Base-by-base conservation (phyloP, 225 moss, liverwort and hornwort genomes). In the Marchantia paleacea region DNA sequence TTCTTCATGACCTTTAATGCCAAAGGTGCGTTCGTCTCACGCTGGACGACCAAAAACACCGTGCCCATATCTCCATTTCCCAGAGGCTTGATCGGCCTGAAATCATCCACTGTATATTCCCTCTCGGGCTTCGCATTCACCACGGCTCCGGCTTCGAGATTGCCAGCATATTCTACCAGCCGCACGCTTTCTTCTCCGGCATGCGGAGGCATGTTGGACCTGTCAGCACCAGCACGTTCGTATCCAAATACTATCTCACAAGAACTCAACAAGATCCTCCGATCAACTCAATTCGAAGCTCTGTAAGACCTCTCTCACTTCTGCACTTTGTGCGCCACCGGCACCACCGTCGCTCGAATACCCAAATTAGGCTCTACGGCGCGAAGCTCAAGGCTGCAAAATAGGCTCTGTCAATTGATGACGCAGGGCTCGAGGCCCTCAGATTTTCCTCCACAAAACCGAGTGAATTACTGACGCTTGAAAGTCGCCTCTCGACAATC, bases 1-100 rank as follows among this genome's bases (percentile, higher is more conserved):
- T 90, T 90, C 77, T 78, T 82, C 85, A 90, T 90, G 72, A 90
- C 87, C 68, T 90, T 90, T 84, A 90, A 75, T 1, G 90, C 90
- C 50, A 81, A 87, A 4, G 87, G 85, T 1, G 66, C 69, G 2
- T 84, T 79, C 11, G 63, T 85, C 52, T 51, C 80, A 14, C 79
- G 79, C 47, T 68, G 58, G 8, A 79, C 80, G 10, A 87, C 87
- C 55, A 90, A 70, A 15, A 66, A 84, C 54, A 90, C 89, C 0
- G 69, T 87, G 5, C 89, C 89, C 89, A 90, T 90, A 24, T 90
- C 89, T 3, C 89, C 89, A 62, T 81, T 82, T 6, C 89, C 89
- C 28, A 90, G 70, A 55, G 78, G 69, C 54, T 84, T 84, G 28
- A 90, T 76, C 5, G 87, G 78, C 31, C 52, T 85, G 80, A 85